These are phyloP conservation scores for Pochonia chlamydosporia DNA, from an alignment of 2,329 filamentous ascomycete species.

Conservation along the genomic window DNA sequence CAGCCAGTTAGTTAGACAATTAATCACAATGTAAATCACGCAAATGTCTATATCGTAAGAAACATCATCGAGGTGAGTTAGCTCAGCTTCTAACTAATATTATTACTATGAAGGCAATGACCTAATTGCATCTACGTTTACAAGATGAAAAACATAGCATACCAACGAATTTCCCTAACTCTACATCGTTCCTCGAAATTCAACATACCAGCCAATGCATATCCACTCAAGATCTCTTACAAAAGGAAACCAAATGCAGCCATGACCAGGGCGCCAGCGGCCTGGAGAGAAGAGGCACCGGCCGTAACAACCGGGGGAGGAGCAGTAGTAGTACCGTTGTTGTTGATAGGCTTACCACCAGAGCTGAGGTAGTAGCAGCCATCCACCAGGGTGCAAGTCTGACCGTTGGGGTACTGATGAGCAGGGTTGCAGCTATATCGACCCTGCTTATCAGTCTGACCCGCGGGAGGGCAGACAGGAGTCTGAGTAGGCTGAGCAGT, in stretches of 20 bases:
- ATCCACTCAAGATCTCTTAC: too few species aligned
- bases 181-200: too few species aligned
- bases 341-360: constrained; percentile 4
- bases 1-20: too few species aligned
- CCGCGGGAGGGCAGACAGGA: background rate
- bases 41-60: too few species aligned
- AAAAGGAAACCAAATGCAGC: background rate
- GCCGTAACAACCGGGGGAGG: background rate
- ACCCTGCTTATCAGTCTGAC: constrained; percentile 10
- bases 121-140: too few species aligned
- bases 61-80: too few species aligned
- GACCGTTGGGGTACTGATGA: constrained; percentile 14
- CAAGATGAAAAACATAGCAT: too few species aligned
- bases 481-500: background rate
- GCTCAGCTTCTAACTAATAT: too few species aligned
- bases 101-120: too few species aligned
- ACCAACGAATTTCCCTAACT: too few species aligned
- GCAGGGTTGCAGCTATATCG: constrained; percentile 17
- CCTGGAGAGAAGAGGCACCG: background rate
- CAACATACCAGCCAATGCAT: too few species aligned
- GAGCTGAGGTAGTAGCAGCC: constrained; percentile 12
- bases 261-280: background rate
- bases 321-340: background rate
- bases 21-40: too few species aligned
- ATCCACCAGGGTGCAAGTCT: constrained; percentile 11